A percentile compares a stretch with the other conserved stretches of the same genome.
Conservation (phyloP, 805 yeast genomes). For the Myxozyma mucilagina region DNA sequence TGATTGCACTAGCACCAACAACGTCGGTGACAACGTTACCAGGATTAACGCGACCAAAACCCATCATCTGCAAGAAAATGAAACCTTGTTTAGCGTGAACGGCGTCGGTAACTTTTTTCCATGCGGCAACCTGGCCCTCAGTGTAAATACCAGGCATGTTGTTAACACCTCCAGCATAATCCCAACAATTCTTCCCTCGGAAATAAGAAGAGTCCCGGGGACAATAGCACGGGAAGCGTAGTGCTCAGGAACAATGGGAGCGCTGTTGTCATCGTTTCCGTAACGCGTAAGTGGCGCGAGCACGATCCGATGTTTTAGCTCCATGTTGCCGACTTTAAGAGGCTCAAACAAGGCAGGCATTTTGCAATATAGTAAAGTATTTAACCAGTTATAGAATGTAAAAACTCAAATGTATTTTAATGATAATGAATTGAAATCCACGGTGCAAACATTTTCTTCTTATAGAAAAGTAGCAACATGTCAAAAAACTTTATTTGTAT, state of each 20-base stretch:
- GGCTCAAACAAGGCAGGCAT: constrained; percentile 34
- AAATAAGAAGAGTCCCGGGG: constrained; percentile 59
- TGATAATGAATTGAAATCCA: too few relatives aligned
- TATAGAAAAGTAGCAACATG: too few relatives aligned
- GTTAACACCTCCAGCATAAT: constrained; percentile 45
- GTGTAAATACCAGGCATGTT: constrained; percentile 53
- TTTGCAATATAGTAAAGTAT: background rate
- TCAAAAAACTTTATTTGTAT: too few relatives aligned
- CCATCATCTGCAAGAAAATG: constrained; percentile 49
- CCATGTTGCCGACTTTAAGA: constrained; percentile 33
- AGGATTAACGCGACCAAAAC: constrained; percentile 46
- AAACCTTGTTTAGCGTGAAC: constrained; percentile 49
- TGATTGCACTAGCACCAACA: constrained; percentile 42
- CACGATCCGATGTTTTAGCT: constrained; percentile 46
- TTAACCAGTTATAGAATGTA: too few relatives aligned
- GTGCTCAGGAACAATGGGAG: constrained; percentile 45
- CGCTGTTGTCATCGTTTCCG: constrained; percentile 36
- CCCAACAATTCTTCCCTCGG: constrained; percentile 57
- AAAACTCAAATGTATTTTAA: too few relatives aligned
- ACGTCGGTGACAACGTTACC: constrained; percentile 37
- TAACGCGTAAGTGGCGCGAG: constrained; percentile 54
- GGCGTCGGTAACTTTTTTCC: constrained; percentile 55
- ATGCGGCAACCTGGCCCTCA: constrained; percentile 81
- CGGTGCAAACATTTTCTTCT: too few relatives aligned
- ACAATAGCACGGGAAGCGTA: constrained; percentile 54